Evolutionary conservation across 2,329 filamentous ascomycete species (phyloP), one percentile per base, ranked within the genome.

Genomic region (Hymenoscyphus repandus): DNA sequence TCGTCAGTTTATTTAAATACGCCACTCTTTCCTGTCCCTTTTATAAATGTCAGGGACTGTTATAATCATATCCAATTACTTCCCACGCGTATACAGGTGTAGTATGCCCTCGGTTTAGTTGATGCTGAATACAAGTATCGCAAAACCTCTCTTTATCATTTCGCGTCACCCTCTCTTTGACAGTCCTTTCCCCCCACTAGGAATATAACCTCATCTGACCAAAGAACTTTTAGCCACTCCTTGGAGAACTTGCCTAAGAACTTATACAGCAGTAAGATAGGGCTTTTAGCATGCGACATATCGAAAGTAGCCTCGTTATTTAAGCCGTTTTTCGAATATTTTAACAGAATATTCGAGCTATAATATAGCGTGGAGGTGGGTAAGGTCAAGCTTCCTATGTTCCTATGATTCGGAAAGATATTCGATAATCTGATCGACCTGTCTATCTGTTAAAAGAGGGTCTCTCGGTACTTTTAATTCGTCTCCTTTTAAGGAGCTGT

Each of bases 381-480:
- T 4, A 7, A 27, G 7, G 22, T 40, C 15, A 17, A 40, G n/a
- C 5, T 17, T 12, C 10, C 37, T 17, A 18, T 40, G 17, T 12
- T 40, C n/a, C 37, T 12, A 40, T 7, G 10, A 39, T 27, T 40
- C 18, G 6, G 34, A 31, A 13, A 3, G 4, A 38, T 45, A 50
- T 32, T 34, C 13, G 27, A 50, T 50, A 40, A 50, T 34, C 22
- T 32, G 17, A 17, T 50, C 20, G 13, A 50, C 18, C 18, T 45
- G 4, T 31, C 4, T 3, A 40, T 50, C 33, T 1, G 2, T 10
- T 3, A 50, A 34, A 4, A 22, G 17, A 39, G 36, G 32, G 13
- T 12, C 12, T 12, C 18, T 17, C 20, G 13, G 18, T 18, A 41
- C 32, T 1, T 40, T 22, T 39, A 9, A 20, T 18, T 32, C 32